Evolutionary conservation across 2,329 filamentous ascomycete species (phyloP).

Genomic region (Nemania diffusa): DNA sequence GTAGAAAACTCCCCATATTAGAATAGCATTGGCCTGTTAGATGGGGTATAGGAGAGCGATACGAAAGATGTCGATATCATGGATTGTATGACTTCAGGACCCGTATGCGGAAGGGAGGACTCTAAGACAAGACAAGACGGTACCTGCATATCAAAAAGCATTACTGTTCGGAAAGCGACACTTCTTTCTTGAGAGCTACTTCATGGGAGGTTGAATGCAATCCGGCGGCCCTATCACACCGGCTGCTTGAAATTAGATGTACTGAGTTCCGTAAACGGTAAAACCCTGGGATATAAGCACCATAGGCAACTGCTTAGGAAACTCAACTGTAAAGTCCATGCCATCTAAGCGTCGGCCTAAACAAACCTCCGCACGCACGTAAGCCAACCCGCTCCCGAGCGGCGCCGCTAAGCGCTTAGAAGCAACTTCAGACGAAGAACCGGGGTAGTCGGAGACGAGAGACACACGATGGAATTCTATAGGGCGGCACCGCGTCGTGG

Average conservation of each 20-base stretch:
- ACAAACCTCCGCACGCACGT: constrained; percentile 1
- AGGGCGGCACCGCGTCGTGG: neutral
- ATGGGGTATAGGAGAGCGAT: neutral
- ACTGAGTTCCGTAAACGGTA: neutral
- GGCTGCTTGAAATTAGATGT: neutral
- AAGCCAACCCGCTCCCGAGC: constrained; percentile 12
- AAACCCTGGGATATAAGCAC: neutral
- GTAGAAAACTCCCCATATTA: neutral
- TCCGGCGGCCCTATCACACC: neutral
- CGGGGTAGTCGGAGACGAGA: neutral
- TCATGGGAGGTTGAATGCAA: neutral
- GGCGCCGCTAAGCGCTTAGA: neutral
- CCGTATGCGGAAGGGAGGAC: neutral
- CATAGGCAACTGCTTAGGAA: neutral
- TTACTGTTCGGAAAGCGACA: constrained; percentile 3
- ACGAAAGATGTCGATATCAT: neutral
- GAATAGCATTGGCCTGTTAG: constrained; percentile 5
- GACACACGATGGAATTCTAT: neutral
- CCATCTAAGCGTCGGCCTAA: too few species aligned
- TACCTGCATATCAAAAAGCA: neutral
- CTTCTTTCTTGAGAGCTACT: too few species aligned
- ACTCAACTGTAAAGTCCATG: neutral
- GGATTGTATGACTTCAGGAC: neutral
- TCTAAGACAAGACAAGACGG: neutral
- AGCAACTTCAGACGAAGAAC: neutral